A percentile compares a stretch with the other conserved stretches of the same genome.
These are phyloP conservation scores for Coniochaeta sp. DNA, from an alignment of 2,329 filamentous ascomycete species.

Conservation along the genomic window DNA sequence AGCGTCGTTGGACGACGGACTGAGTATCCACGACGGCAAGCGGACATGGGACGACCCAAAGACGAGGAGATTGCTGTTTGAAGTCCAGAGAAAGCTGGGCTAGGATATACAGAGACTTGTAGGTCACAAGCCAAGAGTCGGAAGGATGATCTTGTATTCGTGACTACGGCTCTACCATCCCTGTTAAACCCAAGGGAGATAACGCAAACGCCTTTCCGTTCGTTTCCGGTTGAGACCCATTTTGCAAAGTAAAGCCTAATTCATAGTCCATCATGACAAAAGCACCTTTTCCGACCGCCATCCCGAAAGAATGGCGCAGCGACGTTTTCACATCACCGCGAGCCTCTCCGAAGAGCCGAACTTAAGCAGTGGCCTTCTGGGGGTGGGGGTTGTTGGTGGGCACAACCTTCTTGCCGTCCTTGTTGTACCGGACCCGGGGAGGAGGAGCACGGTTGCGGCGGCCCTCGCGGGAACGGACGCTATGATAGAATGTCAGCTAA, in stretches of 20 bases:
- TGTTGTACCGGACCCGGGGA: constrained; percentile 98
- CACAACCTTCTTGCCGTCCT: constrained; percentile 99
- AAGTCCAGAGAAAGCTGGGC: not conserved
- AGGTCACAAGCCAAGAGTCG: not conserved
- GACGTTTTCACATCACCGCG: not conserved
- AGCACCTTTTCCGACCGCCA: not conserved
- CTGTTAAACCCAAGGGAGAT: not conserved
- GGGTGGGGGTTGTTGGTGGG: constrained; percentile 70
- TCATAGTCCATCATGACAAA: constrained; percentile 2
- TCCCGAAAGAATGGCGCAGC: not conserved
- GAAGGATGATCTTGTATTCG: not conserved
- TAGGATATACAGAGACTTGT: not conserved
- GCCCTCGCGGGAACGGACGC: constrained; percentile 93
- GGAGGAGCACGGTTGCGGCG: constrained; percentile 98
- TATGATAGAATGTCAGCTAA: constrained; percentile 40
- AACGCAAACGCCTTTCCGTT: constrained; percentile 2
- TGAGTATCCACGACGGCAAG: not conserved
- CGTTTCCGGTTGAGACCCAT: constrained; percentile 1
- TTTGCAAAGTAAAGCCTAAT: not conserved
- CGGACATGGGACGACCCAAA: not conserved
- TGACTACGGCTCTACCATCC: constrained; percentile 2
- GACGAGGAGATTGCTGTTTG: not conserved
- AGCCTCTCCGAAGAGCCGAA: not conserved
- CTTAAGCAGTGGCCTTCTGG: constrained; percentile 22
- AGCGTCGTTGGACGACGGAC: not conserved